phyloP scores from a whole-genome alignment of 768 basidiomycete species.

The Dioszegia aurantiaca region DNA sequence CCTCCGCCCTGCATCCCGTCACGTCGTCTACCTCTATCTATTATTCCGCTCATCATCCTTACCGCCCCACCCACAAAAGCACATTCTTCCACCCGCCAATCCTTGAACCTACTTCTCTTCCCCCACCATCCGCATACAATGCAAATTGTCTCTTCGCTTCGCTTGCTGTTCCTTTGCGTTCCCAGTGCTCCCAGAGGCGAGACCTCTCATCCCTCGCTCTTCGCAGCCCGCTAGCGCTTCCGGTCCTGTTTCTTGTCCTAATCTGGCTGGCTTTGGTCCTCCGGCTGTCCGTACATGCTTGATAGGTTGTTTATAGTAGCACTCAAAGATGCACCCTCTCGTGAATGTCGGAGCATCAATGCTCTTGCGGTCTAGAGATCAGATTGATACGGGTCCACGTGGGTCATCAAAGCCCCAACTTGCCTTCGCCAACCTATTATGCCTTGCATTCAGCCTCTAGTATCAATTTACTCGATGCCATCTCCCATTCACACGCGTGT shows the following conservation, averaged over 20 bases:
- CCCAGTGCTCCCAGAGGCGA: not conserved
- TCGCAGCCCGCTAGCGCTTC: not conserved
- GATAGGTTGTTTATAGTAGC: not conserved
- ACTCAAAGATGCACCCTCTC: constrained; percentile 1
- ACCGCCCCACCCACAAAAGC: not conserved
- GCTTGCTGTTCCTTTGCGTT: not conserved
- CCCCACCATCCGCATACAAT: constrained; percentile 7
- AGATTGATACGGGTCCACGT: too few relatives aligned
- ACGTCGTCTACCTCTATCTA: not conserved
- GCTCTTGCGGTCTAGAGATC: too few relatives aligned
- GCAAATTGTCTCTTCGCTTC: constrained; percentile 6
- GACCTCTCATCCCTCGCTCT: too few relatives aligned
- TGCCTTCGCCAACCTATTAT: too few relatives aligned
- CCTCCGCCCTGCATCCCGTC: not conserved
- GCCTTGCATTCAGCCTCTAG: too few relatives aligned
- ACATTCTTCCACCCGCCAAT: not conserved
- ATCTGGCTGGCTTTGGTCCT: not conserved
- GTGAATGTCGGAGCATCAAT: too few relatives aligned
- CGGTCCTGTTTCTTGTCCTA: not conserved
- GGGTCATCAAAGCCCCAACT: too few relatives aligned
- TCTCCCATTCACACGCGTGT: not conserved
- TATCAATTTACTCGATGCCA: too few relatives aligned
- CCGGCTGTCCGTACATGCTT: not conserved
- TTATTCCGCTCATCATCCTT: not conserved
- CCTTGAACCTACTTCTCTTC: not conserved